Evolutionary conservation across 257 asterid genomes (phyloP).

Genomic region (Henckelia pumila): DNA sequence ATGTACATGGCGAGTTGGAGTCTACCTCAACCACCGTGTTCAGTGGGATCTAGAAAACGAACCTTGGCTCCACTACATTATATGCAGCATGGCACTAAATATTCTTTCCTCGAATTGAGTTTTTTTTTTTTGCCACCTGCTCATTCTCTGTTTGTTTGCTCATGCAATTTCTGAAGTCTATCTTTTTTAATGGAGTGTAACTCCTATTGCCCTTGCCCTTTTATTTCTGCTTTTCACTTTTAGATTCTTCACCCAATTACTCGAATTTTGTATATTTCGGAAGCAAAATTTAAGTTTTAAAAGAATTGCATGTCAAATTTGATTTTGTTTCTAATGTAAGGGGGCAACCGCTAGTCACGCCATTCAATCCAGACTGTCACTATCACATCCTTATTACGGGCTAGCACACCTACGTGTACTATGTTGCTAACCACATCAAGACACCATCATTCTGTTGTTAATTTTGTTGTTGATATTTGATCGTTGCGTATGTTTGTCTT

Average conservation of each 20-base stretch:
- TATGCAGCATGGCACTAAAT: background rate
- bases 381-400: constrained; percentile 8
- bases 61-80: background rate
- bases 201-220: constrained; percentile 20
- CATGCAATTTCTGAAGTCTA: constrained; percentile 8
- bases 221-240: constrained; percentile 3
- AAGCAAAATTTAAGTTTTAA: no score
- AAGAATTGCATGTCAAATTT: no score
- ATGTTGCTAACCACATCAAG: constrained; percentile 14
- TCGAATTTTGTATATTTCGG: no score
- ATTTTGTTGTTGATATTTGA: background rate
- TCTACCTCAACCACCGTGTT: background rate
- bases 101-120: background rate
- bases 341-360: background rate
- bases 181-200: background rate
- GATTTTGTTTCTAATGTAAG: background rate
- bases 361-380: background rate
- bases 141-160: constrained; percentile 30
- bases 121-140: constrained; percentile 3
- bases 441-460: background rate
- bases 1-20: background rate
- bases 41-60: background rate
- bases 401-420: constrained; percentile 12
- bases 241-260: background rate
- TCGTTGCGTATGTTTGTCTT: background rate